These are phyloP conservation scores for Kazachstania psychrophila DNA, from an alignment of 805 yeast genomes.

Conservation along the genomic window DNA sequence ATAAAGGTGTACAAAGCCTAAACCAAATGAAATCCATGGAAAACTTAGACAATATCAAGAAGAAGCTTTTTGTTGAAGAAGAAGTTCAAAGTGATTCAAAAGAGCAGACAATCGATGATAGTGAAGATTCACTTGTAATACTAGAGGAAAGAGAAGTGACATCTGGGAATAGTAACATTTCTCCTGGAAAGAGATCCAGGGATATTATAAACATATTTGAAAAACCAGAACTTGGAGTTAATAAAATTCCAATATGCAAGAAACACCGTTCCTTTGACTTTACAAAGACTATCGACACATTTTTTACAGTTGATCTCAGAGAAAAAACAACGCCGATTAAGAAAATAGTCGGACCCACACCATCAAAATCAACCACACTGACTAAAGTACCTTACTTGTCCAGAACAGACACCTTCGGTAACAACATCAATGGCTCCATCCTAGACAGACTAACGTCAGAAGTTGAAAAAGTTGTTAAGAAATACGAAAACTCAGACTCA, in stretches of 20 bases:
- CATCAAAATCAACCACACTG: too few species aligned
- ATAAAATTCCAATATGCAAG: too few species aligned
- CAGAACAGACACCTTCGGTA: conserved; percentile 5
- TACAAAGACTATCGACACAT: too few species aligned
- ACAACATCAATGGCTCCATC: background rate
- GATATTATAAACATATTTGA: background rate
- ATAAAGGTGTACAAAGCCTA: conserved; percentile 5
- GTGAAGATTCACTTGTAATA: conserved; percentile 15
- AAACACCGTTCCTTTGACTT: too few species aligned
- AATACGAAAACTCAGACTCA: background rate
- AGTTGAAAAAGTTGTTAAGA: background rate
- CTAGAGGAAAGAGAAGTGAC: conserved; percentile 9
- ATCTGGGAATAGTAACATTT: background rate
- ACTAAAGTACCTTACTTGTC: conserved; percentile 2
- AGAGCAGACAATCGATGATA: background rate
- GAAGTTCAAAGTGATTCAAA: conserved; percentile 5
- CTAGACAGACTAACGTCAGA: conserved; percentile 2
- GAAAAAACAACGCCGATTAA: background rate
- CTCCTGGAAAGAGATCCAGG: background rate
- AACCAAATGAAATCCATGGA: conserved; percentile 4
- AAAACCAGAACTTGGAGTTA: too few species aligned
- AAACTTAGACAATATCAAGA: conserved; percentile 7
- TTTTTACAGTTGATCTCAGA: too few species aligned
- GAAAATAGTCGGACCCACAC: too few species aligned
- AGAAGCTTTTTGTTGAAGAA: conserved; percentile 19